Percentiles rank a stretch among this genome's conserved stretches.
These are phyloP conservation scores for Leptographium lundbergii DNA, from an alignment of 2,329 filamentous ascomycete genomes.

Conservation along the genomic window DNA sequence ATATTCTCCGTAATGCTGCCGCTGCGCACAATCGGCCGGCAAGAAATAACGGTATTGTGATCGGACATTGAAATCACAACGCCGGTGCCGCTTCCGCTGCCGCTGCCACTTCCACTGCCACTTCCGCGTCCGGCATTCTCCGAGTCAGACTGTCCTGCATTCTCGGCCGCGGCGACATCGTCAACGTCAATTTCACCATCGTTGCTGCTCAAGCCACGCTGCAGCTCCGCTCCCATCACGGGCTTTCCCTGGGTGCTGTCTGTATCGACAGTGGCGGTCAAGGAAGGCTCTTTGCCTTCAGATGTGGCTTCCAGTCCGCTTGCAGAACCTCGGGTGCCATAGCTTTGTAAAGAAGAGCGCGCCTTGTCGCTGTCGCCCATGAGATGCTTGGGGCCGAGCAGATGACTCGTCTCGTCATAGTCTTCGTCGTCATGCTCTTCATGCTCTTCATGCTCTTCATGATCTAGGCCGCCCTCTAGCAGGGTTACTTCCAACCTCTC, in stretches of 20 bases:
- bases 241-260: background rate
- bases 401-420: constrained; percentile 28
- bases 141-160: constrained; percentile 4
- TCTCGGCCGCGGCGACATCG: background rate
- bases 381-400: constrained; percentile 26
- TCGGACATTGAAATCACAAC: constrained; percentile 1
- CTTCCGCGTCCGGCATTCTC: constrained; percentile 4
- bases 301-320: background rate
- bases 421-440: constrained; percentile 13
- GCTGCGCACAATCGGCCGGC: constrained; percentile 42
- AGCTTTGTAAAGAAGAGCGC: background rate
- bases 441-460: constrained; percentile 7
- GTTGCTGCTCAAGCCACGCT: background rate
- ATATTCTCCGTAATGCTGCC: constrained; percentile 71
- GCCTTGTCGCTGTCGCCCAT: background rate
- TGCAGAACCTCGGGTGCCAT: background rate
- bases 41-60: constrained; percentile 9
- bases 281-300: background rate
- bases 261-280: background rate
- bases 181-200: background rate
- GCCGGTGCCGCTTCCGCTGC: constrained; percentile 6
- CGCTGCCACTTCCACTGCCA: background rate
- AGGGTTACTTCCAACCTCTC: background rate
- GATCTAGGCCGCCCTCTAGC: background rate
- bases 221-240: background rate